A percentile compares a stretch with the other conserved stretches of the same genome.
phyloP scores from a whole-genome alignment of 495 filamentous ascomycete genomes.

The Tuber aestivum region DNA sequence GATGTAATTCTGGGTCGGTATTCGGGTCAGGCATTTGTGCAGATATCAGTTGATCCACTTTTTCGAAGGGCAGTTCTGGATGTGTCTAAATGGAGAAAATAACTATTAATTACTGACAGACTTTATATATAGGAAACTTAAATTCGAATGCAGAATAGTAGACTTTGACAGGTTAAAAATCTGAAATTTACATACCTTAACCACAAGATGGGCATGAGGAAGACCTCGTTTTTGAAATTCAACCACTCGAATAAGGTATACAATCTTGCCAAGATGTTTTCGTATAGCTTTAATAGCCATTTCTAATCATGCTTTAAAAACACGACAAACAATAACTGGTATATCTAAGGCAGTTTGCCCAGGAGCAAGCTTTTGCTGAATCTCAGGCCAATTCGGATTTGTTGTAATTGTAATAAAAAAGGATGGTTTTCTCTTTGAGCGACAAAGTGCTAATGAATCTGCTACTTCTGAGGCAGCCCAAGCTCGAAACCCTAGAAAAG shows the following conservation, averaged over 20 bases:
- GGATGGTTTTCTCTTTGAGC: not conserved
- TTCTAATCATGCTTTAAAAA: constrained; percentile 10
- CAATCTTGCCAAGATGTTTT: not conserved
- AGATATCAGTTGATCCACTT: constrained; percentile 11
- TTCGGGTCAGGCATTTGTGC: not conserved
- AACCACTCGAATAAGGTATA: constrained; percentile 10
- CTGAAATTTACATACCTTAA: constrained; percentile 5
- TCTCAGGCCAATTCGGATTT: constrained; percentile 14
- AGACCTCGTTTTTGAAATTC: constrained; percentile 16
- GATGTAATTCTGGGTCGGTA: not conserved
- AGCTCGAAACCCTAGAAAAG: not conserved
- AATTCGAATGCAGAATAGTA: too few species aligned
- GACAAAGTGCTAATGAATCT: constrained; percentile 10
- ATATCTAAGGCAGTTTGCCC: constrained; percentile 15
- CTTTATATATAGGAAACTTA: too few species aligned
- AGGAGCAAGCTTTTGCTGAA: not conserved
- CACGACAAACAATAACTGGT: constrained; percentile 4
- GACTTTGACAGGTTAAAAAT: too few species aligned
- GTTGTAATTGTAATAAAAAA: constrained; percentile 18
- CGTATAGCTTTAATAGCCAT: not conserved
- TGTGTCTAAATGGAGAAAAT: not conserved
- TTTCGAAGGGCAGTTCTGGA: constrained; percentile 6
- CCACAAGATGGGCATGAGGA: constrained; percentile 11
- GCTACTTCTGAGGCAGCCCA: constrained; percentile 7
- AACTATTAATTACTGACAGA: too few species aligned